phyloP scores from a whole-genome alignment of 768 basidiomycete genomes.

The Rhizopogon vulgaris region DNA sequence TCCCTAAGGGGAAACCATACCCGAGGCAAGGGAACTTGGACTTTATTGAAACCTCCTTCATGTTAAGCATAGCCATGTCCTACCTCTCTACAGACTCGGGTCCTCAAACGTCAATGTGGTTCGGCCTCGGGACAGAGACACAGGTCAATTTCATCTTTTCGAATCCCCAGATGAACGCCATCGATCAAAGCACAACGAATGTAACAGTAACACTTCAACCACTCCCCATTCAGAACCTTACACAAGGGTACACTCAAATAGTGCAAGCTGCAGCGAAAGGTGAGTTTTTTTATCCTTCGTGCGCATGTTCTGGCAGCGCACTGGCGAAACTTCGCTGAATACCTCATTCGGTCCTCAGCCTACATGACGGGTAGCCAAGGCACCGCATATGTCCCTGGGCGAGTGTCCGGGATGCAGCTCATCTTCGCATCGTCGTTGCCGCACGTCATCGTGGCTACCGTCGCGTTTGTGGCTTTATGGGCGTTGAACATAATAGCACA shows the following conservation, averaged over 20 bases:
- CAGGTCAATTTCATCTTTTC: conserved; percentile 4
- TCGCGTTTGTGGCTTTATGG: conserved; percentile 4
- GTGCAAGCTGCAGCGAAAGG: conserved; percentile 2
- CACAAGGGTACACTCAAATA: conserved; percentile 1
- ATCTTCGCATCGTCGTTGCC: conserved; percentile 7
- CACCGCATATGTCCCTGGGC: conserved; percentile 4
- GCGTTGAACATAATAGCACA: conserved; percentile 4
- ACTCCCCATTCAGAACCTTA: not conserved
- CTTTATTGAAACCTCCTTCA: not conserved
- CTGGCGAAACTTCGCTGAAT: not conserved
- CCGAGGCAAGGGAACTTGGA: conserved; percentile 5
- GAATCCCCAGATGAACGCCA: not conserved
- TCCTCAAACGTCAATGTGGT: not conserved
- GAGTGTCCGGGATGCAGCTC: not conserved
- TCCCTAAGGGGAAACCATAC: not conserved
- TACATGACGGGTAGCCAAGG: not conserved
- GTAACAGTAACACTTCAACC: not conserved
- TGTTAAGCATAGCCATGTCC: conserved; percentile 1
- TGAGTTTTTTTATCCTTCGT: not conserved
- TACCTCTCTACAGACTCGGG: not conserved
- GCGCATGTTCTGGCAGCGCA: not conserved
- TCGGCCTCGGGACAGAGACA: conserved; percentile 1
- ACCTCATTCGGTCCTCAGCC: not conserved
- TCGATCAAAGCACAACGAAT: not conserved
- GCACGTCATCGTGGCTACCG: conserved; percentile 3